A percentile compares a stretch with the other conserved stretches of the same genome.
phyloP scores from a whole-genome alignment of 2,329 filamentous ascomycete species.

The Cordyceps javanica region DNA sequence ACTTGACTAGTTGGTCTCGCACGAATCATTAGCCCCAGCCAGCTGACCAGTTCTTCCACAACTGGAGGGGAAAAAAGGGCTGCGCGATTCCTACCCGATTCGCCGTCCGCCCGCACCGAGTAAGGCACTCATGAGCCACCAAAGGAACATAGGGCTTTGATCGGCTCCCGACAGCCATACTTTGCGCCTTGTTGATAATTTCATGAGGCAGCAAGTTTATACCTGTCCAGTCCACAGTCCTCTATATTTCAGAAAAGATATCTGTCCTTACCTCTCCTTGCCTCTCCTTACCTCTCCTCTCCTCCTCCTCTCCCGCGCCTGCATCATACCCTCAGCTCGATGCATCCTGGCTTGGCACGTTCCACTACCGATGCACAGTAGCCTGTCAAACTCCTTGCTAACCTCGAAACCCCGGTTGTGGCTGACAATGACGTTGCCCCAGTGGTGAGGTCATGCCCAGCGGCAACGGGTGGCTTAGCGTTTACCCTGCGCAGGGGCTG shows the following conservation, averaged over 20 bases:
- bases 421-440: not conserved
- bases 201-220: not conserved
- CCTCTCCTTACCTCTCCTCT: not conserved
- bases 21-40: not conserved
- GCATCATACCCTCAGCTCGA: not conserved
- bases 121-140: not conserved
- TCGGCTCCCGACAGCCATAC: not conserved
- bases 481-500: not conserved
- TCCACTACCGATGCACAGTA: not conserved
- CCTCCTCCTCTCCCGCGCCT: not conserved
- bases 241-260: not conserved
- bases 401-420: not conserved
- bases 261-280: not conserved
- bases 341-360: not conserved
- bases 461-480: constrained; percentile 2
- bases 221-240: not conserved
- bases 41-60: not conserved
- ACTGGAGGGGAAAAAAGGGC: not conserved
- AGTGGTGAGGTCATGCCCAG: constrained; percentile 1
- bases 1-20: not conserved
- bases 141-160: not conserved
- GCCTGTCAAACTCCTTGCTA: not conserved
- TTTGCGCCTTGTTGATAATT: not conserved
- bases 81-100: constrained; percentile 9
- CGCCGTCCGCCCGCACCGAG: not conserved